Evolutionary conservation across 352 stramenopile species (phyloP).

Genomic region (Globisporangium splendens): DNA sequence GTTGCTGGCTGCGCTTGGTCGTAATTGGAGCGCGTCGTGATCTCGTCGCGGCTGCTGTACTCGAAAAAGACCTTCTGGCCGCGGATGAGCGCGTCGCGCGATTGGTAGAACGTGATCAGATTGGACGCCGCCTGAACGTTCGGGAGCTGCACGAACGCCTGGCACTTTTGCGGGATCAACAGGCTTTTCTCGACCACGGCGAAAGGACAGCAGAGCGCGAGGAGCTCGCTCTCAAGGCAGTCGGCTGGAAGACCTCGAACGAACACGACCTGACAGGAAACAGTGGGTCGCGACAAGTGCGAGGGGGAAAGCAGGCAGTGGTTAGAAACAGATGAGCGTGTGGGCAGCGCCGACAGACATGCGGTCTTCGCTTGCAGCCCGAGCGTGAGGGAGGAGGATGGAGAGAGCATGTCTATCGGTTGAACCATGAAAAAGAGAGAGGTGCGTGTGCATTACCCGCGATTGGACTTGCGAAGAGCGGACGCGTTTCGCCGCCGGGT

Average conservation of each 20-base stretch:
- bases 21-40: conserved; percentile 30
- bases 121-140: conserved; percentile 61
- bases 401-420: conserved; percentile 1
- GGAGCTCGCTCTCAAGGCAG: conserved; percentile 79
- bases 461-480: conserved; percentile 33
- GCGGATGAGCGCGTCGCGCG: conserved; percentile 67
- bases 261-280: conserved; percentile 55
- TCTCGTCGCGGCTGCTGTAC: conserved; percentile 64
- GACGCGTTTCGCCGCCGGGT: conserved; percentile 34
- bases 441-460: conserved; percentile 31
- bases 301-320: conserved; percentile 13
- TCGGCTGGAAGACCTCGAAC: conserved; percentile 70
- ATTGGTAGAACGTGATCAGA: conserved; percentile 77
- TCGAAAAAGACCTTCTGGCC: conserved; percentile 82
- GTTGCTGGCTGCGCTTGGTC: conserved; percentile 2
- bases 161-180: conserved; percentile 67
- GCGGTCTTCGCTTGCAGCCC: no score
- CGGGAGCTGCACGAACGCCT: conserved; percentile 79
- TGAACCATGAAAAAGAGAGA: background rate
- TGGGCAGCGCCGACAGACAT: conserved; percentile 1
- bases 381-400: background rate
- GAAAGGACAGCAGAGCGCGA: conserved; percentile 79
- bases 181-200: conserved; percentile 78
- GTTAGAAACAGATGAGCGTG: conserved; percentile 21
- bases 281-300: background rate